Evolutionary conservation across 1,284 basidiomycete genomes (phyloP).

Genomic region (Cutaneotrichosporon arboriforme): DNA sequence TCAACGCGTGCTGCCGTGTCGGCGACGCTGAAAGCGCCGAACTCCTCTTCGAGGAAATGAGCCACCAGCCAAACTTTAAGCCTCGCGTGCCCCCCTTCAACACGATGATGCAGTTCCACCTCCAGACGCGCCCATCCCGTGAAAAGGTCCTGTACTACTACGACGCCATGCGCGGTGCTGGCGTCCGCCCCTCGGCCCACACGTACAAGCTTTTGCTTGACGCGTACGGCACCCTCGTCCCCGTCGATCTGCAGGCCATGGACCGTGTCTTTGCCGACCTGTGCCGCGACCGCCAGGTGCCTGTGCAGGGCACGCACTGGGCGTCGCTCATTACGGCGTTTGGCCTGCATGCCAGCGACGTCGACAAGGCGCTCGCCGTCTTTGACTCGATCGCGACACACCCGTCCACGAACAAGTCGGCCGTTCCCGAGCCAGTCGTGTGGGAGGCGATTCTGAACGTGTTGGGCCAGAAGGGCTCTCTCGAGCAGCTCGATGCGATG

Average conservation of each 20-base stretch:
- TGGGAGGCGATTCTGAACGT: slow-evolving; percentile 91
- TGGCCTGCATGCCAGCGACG: slow-evolving; percentile 72
- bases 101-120: slow-evolving; percentile 98
- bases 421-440: slow-evolving; percentile 71
- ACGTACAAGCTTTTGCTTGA: slow-evolving; percentile 96
- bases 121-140: slow-evolving; percentile 80
- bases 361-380: slow-evolving; percentile 66
- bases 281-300: slow-evolving; percentile 52
- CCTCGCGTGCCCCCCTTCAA: slow-evolving; percentile 80
- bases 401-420: slow-evolving; percentile 37
- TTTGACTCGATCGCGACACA: slow-evolving; percentile 71
- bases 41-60: slow-evolving; percentile 81
- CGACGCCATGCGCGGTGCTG: slow-evolving; percentile 59
- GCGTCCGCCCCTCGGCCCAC: slow-evolving; percentile 72
- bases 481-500: slow-evolving; percentile 72
- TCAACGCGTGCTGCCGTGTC: slow-evolving; percentile 84
- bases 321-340: slow-evolving; percentile 86
- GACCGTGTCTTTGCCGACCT: slow-evolving; percentile 66
- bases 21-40: slow-evolving; percentile 83
- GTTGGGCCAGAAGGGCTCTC: slow-evolving; percentile 69
- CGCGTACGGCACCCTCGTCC: slow-evolving; percentile 79
- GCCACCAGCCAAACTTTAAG: slow-evolving; percentile 64
- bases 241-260: slow-evolving; percentile 71
- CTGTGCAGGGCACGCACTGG: slow-evolving; percentile 80
- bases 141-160: slow-evolving; percentile 72